Evolutionary conservation across 2,329 filamentous ascomycete genomes (phyloP).

Genomic region (Bretziella fagacearum): DNA sequence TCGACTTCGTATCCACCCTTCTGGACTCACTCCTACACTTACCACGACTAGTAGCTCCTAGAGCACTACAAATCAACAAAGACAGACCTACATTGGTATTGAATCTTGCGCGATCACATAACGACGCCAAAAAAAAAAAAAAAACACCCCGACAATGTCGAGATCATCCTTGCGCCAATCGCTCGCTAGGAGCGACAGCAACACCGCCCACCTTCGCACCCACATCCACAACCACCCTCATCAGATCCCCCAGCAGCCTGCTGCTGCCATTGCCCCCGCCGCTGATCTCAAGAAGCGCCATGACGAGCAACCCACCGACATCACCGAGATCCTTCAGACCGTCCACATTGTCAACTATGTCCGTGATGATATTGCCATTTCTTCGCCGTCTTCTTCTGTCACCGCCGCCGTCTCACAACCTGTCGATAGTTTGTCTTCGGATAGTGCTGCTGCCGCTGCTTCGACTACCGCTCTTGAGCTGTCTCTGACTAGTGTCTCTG

Average conservation of each 20-base stretch:
- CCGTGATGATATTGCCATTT: constrained; percentile 29
- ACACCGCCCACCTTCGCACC: constrained; percentile 6
- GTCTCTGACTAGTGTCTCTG: not conserved
- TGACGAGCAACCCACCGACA: not conserved
- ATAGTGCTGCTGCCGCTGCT: not conserved
- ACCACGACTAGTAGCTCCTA: too few relatives aligned
- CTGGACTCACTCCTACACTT: not conserved
- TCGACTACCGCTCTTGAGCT: not conserved
- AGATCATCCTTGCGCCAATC: constrained; percentile 11
- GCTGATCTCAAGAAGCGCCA: constrained; percentile 8
- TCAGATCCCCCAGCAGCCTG: not conserved
- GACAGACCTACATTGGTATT: too few relatives aligned
- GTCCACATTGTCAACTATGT: constrained; percentile 37
- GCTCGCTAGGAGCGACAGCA: constrained; percentile 7
- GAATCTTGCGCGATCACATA: too few relatives aligned
- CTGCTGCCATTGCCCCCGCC: not conserved
- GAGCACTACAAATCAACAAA: too few relatives aligned
- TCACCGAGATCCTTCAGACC: constrained; percentile 30
- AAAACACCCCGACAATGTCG: constrained; percentile 10
- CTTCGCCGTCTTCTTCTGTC: constrained; percentile 9
- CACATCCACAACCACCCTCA: constrained; percentile 14
- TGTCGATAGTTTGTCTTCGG: not conserved
- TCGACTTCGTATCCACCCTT: not conserved
- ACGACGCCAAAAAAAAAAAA: too few relatives aligned
- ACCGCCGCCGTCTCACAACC: not conserved